phyloP scores from a whole-genome alignment of 2,329 filamentous ascomycete genomes.

The Botrytis byssoidea region DNA sequence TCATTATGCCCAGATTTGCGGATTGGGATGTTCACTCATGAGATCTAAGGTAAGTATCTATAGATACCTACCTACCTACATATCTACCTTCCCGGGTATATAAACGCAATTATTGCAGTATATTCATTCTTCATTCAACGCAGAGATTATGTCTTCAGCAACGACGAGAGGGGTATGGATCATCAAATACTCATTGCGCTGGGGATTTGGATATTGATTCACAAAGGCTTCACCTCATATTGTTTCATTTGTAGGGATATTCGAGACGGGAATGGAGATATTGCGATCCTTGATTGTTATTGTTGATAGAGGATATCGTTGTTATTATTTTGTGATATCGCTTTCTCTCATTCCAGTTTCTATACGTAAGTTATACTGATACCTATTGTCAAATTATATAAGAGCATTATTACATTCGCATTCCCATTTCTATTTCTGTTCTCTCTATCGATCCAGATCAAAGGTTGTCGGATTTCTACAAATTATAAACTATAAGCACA shows the following conservation, averaged over 20 bases:
- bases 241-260: not conserved
- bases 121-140: not conserved
- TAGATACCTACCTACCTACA: not conserved
- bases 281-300: accelerated
- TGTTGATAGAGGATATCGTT: not conserved
- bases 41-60: too few species aligned
- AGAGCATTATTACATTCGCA: not conserved
- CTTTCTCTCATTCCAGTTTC: not conserved
- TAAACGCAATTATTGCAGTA: accelerated
- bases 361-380: accelerated
- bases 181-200: not conserved
- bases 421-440: not conserved
- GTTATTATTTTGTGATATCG: not conserved
- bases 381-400: not conserved
- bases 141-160: too few species aligned
- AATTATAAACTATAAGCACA: not conserved
- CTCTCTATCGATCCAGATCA: not conserved
- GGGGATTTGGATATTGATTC: not conserved
- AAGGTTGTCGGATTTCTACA: accelerated
- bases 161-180: not conserved
- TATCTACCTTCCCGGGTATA: not conserved
- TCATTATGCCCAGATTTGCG: not conserved
- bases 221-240: too few species aligned
- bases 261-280: not conserved
- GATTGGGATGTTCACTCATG: not conserved